These are phyloP conservation scores for Verticillium alfalfae DNA, from an alignment of 2,329 filamentous ascomycete genomes.

Conservation along the genomic window DNA sequence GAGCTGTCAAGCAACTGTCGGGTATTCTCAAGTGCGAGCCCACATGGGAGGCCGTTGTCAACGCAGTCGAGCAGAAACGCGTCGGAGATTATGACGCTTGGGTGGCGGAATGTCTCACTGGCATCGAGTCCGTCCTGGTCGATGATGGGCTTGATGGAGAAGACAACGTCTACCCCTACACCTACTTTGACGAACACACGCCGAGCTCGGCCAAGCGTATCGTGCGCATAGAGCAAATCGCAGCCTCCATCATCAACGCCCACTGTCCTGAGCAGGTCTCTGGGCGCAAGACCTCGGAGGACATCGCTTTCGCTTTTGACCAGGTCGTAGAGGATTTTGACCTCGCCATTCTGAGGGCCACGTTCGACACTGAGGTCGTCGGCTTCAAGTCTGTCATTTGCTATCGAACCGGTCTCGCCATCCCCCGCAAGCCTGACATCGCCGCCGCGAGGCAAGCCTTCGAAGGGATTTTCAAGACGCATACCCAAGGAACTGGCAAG, in stretches of 20 bases:
- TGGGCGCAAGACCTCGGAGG: constrained; percentile 2
- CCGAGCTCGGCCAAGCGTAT: constrained; percentile 63
- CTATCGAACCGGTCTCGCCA: constrained; percentile 68
- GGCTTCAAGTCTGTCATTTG: constrained; percentile 83
- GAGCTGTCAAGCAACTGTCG: constrained; percentile 64
- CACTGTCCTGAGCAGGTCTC: constrained; percentile 25
- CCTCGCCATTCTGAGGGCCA: constrained; percentile 44
- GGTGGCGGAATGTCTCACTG: constrained; percentile 59
- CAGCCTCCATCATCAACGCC: constrained; percentile 53
- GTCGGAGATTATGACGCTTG: constrained; percentile 47
- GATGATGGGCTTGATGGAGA: constrained; percentile 65
- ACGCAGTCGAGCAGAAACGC: constrained; percentile 34
- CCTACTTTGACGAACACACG: constrained; percentile 63
- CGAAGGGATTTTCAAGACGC: constrained; percentile 23
- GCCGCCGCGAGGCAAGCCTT: constrained; percentile 34
- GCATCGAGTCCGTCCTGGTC: constrained; percentile 70
- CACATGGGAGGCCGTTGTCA: constrained; percentile 53
- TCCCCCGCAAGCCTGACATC: constrained; percentile 40
- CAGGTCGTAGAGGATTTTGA: constrained; percentile 30
- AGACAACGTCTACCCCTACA: constrained; percentile 51
- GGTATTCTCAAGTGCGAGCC: constrained; percentile 56
- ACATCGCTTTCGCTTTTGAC: constrained; percentile 22
- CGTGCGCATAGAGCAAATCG: constrained; percentile 70
- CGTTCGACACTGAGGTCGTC: constrained; percentile 62
- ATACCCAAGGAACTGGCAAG: constrained; percentile 11